phyloP scores from a whole-genome alignment of 306 rosid genomes.

The Citrullus amarus region DNA sequence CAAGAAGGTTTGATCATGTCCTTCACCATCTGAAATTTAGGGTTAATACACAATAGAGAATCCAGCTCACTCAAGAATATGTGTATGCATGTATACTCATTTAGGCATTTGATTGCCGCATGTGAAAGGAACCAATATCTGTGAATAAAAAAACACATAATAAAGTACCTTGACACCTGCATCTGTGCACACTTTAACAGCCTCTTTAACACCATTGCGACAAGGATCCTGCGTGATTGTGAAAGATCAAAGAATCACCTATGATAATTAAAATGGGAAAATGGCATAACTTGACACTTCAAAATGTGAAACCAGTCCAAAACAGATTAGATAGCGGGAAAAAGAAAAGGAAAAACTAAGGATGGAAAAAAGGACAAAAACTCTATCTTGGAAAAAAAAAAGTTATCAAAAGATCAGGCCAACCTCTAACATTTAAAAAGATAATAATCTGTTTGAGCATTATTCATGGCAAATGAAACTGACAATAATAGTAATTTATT shows the following conservation, averaged over 20 bases:
- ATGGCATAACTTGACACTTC: not conserved
- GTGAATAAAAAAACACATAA: conserved; percentile 6
- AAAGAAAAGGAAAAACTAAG: not conserved
- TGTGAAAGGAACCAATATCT: not conserved
- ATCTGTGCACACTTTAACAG: conserved; percentile 53
- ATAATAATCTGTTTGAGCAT: not conserved
- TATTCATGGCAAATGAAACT: not conserved
- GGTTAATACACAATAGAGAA: not conserved
- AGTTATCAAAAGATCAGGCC: not conserved
- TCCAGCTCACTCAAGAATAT: not conserved
- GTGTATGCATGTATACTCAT: not conserved
- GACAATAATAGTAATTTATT: not conserved
- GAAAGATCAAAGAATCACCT: not conserved
- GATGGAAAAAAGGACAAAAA: not conserved
- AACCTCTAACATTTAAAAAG: not conserved
- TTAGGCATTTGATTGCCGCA: not conserved
- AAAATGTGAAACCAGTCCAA: not conserved
- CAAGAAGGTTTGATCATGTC: not conserved
- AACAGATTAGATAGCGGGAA: not conserved
- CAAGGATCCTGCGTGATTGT: conserved; percentile 66
- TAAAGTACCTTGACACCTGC: conserved; percentile 89
- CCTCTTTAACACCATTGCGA: conserved; percentile 70
- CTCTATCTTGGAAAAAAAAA: not conserved
- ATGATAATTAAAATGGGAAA: not conserved
- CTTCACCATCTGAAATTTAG: not conserved